phyloP scores from a whole-genome alignment of 495 filamentous ascomycete species.

The Aspergillus bertholletiae region DNA sequence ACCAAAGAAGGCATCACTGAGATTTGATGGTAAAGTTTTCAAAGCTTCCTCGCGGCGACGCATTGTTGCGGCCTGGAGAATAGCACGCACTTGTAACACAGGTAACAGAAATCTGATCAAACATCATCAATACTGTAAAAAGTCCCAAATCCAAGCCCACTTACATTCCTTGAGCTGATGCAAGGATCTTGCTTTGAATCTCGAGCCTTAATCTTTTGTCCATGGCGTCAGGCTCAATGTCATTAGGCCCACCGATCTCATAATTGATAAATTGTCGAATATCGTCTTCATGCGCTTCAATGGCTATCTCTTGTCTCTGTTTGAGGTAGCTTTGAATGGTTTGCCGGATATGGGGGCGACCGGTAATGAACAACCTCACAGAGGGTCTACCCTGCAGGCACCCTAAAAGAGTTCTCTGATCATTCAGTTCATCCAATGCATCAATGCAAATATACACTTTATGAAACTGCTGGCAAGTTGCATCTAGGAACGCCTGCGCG shows the following conservation, averaged over 20 bases:
- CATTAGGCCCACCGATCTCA: constrained; percentile 19
- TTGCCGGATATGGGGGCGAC: constrained; percentile 10
- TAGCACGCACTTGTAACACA: constrained; percentile 11
- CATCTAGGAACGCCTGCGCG: constrained; percentile 4
- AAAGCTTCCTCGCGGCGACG: constrained; percentile 13
- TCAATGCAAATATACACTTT: constrained; percentile 15
- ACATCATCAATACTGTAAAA: constrained; percentile 1
- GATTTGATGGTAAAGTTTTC: constrained; percentile 8
- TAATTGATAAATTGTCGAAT: constrained; percentile 12
- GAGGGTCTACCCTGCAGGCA: constrained; percentile 1
- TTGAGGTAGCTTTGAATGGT: constrained; percentile 9
- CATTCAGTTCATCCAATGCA: constrained; percentile 15
- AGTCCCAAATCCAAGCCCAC: neutral
- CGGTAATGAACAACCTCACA: constrained; percentile 11
- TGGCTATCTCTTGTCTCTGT: constrained; percentile 5
- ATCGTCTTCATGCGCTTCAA: constrained; percentile 16
- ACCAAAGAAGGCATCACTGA: constrained; percentile 12
- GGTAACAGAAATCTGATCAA: constrained; percentile 16
- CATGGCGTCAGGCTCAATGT: constrained; percentile 17
- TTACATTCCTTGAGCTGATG: constrained; percentile 13
- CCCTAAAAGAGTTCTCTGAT: constrained; percentile 6
- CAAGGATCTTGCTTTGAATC: constrained; percentile 9
- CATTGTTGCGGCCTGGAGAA: constrained; percentile 15
- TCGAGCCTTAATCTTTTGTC: constrained; percentile 11
- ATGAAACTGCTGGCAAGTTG: constrained; percentile 7